Conservation (phyloP, 2,329 filamentous ascomycete genomes). For the Alternaria sp. region DNA sequence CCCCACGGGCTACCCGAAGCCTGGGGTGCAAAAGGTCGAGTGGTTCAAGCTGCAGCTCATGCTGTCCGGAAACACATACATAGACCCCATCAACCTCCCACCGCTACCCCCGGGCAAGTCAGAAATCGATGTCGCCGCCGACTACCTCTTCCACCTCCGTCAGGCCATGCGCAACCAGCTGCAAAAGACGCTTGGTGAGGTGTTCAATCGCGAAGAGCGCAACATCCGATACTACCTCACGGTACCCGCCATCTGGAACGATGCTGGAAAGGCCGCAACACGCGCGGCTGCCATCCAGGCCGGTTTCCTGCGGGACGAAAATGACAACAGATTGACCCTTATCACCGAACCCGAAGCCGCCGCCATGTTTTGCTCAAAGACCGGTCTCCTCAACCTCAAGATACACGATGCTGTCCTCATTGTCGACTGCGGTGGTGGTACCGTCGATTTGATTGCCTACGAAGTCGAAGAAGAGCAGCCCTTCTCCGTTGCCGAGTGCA, state of each 20-base stretch:
- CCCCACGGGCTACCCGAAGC: constrained; percentile 96
- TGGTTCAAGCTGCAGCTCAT: constrained; percentile 99
- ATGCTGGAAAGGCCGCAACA: constrained; percentile 96
- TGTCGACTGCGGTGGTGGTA: constrained; percentile 97
- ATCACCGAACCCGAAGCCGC: constrained; percentile 97
- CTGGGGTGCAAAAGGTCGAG: constrained; percentile 97
- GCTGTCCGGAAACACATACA: constrained; percentile 98
- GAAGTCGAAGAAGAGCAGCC: constrained; percentile 98
- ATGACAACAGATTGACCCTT: constrained; percentile 93
- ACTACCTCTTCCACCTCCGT: constrained; percentile 97
- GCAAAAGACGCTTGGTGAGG: constrained; percentile 95
- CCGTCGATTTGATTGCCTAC: constrained; percentile 98
- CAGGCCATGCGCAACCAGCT: constrained; percentile 96
- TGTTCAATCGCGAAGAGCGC: constrained; percentile 96
- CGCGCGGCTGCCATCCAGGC: constrained; percentile 95
- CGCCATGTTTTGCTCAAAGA: constrained; percentile 97
- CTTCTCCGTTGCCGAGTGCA: constrained; percentile 96
- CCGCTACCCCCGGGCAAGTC: constrained; percentile 97
- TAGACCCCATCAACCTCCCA: constrained; percentile 97
- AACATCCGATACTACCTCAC: constrained; percentile 98
- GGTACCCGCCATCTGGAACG: constrained; percentile 99
- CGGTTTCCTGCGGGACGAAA: constrained; percentile 94
- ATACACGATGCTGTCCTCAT: constrained; percentile 98
- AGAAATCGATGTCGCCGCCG: constrained; percentile 98
- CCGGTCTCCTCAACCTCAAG: constrained; percentile 92